phyloP scores from a whole-genome alignment of 805 yeast species.

The Metahyphopichia silvanorum region DNA sequence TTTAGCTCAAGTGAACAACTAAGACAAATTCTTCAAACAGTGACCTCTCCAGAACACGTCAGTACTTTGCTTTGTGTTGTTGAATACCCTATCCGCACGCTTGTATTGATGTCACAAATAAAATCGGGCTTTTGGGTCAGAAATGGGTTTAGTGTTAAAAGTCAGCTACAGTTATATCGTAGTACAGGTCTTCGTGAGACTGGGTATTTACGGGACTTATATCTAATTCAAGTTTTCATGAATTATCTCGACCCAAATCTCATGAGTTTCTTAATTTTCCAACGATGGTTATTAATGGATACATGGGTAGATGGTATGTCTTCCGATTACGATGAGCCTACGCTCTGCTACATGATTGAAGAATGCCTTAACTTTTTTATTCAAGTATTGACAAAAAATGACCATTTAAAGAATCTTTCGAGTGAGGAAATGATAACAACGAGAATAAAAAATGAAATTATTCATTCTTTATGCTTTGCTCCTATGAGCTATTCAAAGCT shows the following conservation, averaged over 20 bases:
- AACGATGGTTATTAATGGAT: constrained; percentile 63
- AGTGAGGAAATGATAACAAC: constrained; percentile 48
- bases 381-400: constrained; percentile 63
- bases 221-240: constrained; percentile 63
- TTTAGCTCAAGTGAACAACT: constrained; percentile 22
- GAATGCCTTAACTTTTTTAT: constrained; percentile 72
- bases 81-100: constrained; percentile 74
- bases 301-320: constrained; percentile 23
- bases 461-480: constrained; percentile 78
- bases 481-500: constrained; percentile 71
- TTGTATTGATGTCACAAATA: constrained; percentile 79
- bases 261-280: constrained; percentile 54
- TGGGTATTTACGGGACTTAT: constrained; percentile 78
- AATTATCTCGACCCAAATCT: constrained; percentile 49
- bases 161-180: constrained; percentile 76
- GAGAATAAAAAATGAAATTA: constrained; percentile 64
- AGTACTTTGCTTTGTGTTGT: constrained; percentile 34
- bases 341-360: constrained; percentile 65
- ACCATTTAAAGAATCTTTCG: constrained; percentile 48
- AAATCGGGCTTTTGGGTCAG: constrained; percentile 92
- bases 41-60: constrained; percentile 1
- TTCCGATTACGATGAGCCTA: constrained; percentile 39
- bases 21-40: constrained; percentile 13
- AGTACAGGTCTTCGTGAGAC: constrained; percentile 77
- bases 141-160: constrained; percentile 78